Evolutionary conservation across 1,284 basidiomycete genomes (phyloP), one percentile per base, ranked within the genome.

Genomic region (Porodaedalea pini): DNA sequence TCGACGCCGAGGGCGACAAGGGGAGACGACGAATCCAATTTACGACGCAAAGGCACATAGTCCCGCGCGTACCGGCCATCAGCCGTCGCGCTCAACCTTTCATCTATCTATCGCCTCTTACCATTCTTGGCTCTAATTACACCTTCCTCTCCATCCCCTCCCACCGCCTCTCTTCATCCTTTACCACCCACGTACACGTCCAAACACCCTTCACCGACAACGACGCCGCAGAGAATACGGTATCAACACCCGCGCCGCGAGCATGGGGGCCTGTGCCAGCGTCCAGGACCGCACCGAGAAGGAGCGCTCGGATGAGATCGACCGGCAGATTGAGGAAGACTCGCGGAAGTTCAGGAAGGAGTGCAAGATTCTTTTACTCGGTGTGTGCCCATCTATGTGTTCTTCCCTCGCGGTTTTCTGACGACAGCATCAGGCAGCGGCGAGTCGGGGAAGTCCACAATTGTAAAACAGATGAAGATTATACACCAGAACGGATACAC

Each of bases 391-490:
- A 23, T 31, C 32, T 27, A 23, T 36, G 8, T 39, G 13, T n/a
- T 25, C 51, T n/a, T 32, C 21, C 23, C 21, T 39, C 19, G 1
- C 44, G 37, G 36, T 40, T 31, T 39, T 15, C 49, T 43, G 5
- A 40, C 31, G 31, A 3, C 15, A 17, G 6, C 11, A 5, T 23
- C 65, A 85, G 85, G 85, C 59, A 86, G 86, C n/a, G 86, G 86
- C 66, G 87, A 89, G 77, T 95, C 92, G 0, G 96, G 95, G 32
- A 98, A 98, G 76, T 90, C 86, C 4, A 98, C 95, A 0, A 94
- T 98, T 63, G 94, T 98, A 48, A 98, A 98, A 74, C 96, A 98
- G 74, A 98, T 98, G 95, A 98, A 97, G 80, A 98, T 98, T 63
- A 96, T 98, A 60, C 93, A 98, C 72, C 93, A 98, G 72, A 88